Percentiles rank a stretch among this genome's conserved stretches.
Conservation (phyloP, 768 basidiomycete genomes). For the Kwoniella sp. region DNA sequence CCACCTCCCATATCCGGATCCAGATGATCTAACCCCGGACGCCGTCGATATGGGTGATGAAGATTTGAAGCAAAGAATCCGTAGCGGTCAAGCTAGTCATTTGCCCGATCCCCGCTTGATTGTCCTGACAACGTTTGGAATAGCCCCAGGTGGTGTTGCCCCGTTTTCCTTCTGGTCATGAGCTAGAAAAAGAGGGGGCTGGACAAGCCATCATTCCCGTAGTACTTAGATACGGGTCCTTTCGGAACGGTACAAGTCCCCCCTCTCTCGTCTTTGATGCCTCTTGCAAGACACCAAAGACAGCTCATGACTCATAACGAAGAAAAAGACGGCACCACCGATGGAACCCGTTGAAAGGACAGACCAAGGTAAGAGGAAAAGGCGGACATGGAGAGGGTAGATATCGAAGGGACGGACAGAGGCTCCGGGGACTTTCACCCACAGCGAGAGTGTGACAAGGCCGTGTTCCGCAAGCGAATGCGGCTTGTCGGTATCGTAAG, state of each 20-base stretch:
- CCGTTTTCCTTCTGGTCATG: not conserved
- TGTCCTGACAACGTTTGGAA: not conserved
- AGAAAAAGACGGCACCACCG: not conserved
- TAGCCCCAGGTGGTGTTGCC: not conserved
- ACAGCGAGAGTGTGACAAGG: slow-evolving; percentile 35
- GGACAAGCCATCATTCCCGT: slow-evolving; percentile 22
- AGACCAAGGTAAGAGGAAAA: slow-evolving; percentile 5
- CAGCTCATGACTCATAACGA: not conserved
- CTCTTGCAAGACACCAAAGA: not conserved
- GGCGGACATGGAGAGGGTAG: not conserved
- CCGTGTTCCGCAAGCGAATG: not conserved
- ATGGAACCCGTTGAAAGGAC: not conserved
- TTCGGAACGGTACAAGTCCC: slow-evolving; percentile 21
- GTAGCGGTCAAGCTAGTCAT: not conserved
- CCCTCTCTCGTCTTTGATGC: not conserved
- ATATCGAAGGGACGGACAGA: slow-evolving; percentile 13
- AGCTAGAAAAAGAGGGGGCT: slow-evolving; percentile 7
- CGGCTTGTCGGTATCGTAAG: slow-evolving; percentile 31
- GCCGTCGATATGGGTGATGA: not conserved
- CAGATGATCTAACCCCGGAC: not conserved
- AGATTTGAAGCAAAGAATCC: not conserved
- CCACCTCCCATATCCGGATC: not conserved
- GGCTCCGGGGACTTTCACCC: slow-evolving; percentile 52
- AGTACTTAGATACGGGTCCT: slow-evolving; percentile 40
- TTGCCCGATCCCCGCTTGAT: not conserved